Conservation (phyloP, 345 rosid genomes). For the Clarkia xantiana region DNA sequence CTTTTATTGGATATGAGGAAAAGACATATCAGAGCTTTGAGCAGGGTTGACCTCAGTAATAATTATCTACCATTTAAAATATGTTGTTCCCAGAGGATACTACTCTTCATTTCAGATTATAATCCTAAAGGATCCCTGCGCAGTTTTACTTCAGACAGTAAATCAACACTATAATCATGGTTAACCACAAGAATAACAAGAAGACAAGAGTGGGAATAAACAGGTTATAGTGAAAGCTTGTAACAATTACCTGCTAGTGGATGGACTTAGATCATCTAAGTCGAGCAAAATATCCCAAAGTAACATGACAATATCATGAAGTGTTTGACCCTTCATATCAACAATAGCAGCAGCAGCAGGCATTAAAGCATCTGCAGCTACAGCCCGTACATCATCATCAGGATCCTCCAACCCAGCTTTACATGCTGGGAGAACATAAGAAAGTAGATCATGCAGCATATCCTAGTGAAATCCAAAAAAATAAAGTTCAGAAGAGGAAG, state of each 20-base stretch:
- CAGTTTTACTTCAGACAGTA: too few species aligned
- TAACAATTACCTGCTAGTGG: constrained; percentile 77
- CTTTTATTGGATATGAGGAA: too few species aligned
- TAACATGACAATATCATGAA: constrained; percentile 84
- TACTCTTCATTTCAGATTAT: too few species aligned
- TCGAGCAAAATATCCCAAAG: constrained; percentile 99
- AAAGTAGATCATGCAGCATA: constrained; percentile 78
- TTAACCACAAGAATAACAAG: too few species aligned
- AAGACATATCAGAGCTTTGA: too few species aligned
- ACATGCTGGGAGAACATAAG: constrained; percentile 77
- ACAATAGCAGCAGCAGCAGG: constrained; percentile 82
- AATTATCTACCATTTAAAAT: too few species aligned
- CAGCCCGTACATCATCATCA: constrained; percentile 98
- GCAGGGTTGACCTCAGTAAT: too few species aligned
- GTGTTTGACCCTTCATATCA: constrained; percentile 56
- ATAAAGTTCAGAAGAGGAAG: constrained; percentile 1
- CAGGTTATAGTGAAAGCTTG: constrained; percentile 2
- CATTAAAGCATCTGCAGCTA: constrained; percentile 95
- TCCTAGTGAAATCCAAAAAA: constrained; percentile 40
- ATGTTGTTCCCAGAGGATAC: too few species aligned
- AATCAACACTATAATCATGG: too few species aligned
- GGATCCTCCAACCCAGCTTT: constrained; percentile 96
- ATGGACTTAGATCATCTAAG: constrained; percentile 95
- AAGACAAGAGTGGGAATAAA: neutral
- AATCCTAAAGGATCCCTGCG: too few species aligned